Conservation (phyloP, 495 filamentous ascomycete genomes). For the Aspergillus bertholletiae region DNA sequence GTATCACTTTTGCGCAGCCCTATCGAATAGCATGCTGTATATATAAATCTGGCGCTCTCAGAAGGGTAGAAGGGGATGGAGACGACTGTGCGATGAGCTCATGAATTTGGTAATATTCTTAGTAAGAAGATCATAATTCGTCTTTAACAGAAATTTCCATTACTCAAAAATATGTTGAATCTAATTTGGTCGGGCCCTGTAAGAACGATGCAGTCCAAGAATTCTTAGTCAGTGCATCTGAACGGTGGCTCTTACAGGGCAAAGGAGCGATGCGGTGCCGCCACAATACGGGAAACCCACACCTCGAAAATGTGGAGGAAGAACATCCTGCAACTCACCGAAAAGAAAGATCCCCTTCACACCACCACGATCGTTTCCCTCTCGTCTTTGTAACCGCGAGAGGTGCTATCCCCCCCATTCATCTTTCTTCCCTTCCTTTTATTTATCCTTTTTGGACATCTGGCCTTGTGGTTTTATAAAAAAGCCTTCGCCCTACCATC, state of each 20-base stretch:
- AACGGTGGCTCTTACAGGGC: background rate
- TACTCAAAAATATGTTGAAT: too few relatives aligned
- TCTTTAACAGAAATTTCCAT: too few relatives aligned
- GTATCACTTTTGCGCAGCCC: too few relatives aligned
- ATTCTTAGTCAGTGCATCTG: too few relatives aligned
- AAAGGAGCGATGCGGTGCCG: background rate
- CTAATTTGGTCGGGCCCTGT: too few relatives aligned
- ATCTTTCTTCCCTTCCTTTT: background rate
- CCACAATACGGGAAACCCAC: background rate
- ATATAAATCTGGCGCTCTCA: too few relatives aligned
- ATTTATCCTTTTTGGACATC: background rate
- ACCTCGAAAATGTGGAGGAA: conserved; percentile 8
- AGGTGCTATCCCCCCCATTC: background rate
- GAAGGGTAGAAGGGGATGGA: too few relatives aligned
- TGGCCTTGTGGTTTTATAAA: background rate
- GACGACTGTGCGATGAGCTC: too few relatives aligned
- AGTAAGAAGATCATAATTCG: too few relatives aligned
- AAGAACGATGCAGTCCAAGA: too few relatives aligned
- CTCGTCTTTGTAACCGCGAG: background rate
- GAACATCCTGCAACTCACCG: background rate
- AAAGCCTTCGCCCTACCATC: background rate
- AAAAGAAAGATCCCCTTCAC: background rate
- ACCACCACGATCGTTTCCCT: background rate
- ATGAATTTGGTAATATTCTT: too few relatives aligned
- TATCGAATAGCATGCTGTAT: too few relatives aligned